Evolutionary conservation across 140 eudicot genomes (phyloP), one percentile per base, ranked within the genome.

Genomic region (Cichorium intybus): DNA sequence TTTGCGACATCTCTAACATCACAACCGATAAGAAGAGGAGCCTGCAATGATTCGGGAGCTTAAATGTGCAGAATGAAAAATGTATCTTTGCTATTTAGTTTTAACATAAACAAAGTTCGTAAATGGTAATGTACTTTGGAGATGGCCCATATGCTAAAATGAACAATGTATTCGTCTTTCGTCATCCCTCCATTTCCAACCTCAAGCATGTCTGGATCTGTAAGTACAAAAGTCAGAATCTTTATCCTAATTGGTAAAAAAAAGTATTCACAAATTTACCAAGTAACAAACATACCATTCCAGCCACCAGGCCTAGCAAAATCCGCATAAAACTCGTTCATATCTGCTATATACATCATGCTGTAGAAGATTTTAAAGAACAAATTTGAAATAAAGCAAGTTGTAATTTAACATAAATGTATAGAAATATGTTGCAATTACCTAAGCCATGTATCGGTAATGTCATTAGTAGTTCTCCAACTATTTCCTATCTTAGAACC

Each of bases 131-230:
- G 5, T 77, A 87, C 89, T 82, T 92, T 92, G 35, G 98, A 92
- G 29, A 92, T 85, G 0, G 96, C 95, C 98, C 98, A 92, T 53
- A 88, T 68, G 78, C 98, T 92, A 71, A 88, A 92, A 62, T 92
- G 98, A 7, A 81, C 87, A 22, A 78, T 79, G 71, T 88, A 85
- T 62, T 92, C 96, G 23, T 88, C 62, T 58, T 79, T 79, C 2
- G 85, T 82, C 98, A 92, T 85, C 73, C 98, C 96, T 62, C 96
- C 96, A 67, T 92, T 92, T 48, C 98, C 96, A 43, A 92, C 87
- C 82, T 92, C 98, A 56, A 92, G 92, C 98, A 92, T 88, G 76
- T 85, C 96, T 7, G 98, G 98, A 79, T 92, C 96, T 92, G 86
- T 28, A 22, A 66, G 28, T 33, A 34, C 51, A 65, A 46, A 57